phyloP scores from a whole-genome alignment of 176 grass and related monocot genomes.

The Triticum monococcum region DNA sequence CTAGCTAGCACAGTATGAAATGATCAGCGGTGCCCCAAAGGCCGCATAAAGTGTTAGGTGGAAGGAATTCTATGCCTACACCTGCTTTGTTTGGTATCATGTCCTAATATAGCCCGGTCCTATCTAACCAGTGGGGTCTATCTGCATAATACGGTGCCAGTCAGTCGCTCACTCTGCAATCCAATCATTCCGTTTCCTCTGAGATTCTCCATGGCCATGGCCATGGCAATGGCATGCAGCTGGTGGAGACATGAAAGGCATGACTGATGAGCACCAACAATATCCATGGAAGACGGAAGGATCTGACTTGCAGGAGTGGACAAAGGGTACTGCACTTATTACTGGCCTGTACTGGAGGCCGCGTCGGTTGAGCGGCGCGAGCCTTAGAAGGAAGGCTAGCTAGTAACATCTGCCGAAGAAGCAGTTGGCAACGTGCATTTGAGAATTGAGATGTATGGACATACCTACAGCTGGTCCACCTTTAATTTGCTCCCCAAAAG shows the following conservation, averaged over 20 bases:
- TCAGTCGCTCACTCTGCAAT: background rate
- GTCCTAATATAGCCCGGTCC: background rate
- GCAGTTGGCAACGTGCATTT: conserved; percentile 21
- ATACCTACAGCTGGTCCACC: conserved; percentile 13
- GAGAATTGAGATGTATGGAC: background rate
- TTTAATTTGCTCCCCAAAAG: conserved; percentile 3
- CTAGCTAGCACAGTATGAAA: background rate
- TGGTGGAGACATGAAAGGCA: background rate
- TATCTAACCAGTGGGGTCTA: background rate
- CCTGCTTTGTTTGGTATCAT: conserved; percentile 19
- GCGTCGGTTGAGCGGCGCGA: background rate
- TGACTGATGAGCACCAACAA: background rate
- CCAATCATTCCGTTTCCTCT: background rate
- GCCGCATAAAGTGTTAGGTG: conserved; percentile 35
- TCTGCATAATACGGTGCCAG: background rate
- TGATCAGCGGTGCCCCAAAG: background rate
- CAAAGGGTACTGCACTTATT: conserved; percentile 15
- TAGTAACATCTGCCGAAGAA: conserved; percentile 23
- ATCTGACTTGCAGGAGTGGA: background rate
- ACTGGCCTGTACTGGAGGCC: background rate
- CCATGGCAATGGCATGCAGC: background rate
- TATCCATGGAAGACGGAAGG: conserved; percentile 1
- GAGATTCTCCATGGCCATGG: background rate
- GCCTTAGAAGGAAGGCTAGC: conserved; percentile 22
- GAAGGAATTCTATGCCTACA: conserved; percentile 4